Evolutionary conservation across 2,329 filamentous ascomycete species (phyloP), one percentile per base, ranked within the genome.

Genomic region (Dactylellina sp.): DNA sequence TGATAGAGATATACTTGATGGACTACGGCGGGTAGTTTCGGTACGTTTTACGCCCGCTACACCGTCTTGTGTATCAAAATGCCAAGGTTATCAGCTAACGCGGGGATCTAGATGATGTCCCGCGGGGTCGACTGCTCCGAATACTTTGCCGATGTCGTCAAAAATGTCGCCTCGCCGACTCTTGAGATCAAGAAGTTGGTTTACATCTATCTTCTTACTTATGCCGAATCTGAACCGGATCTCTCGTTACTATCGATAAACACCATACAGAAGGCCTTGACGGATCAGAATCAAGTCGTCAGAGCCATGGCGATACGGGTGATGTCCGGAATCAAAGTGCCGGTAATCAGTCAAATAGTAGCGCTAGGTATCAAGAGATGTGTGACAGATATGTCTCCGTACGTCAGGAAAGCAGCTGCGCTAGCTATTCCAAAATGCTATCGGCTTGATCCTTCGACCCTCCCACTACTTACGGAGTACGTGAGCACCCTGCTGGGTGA

Each of bases 61-160:
- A 40, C 4, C 16, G 9, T n/a, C 16, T 24, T 11, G 7, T n/a
- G 9, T 14, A 40, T 14, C 11, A 14, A 40, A 12, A 12, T 12
- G 12, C 20, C 12, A 18, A 3, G 12, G n/a, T 32, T 46, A 40
- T 44, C 18, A 18, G 44, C 9, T 4, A 12, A 24, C 4, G 14
- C 18, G 20, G 35, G 25, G 7, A n/a, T 47, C 59, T 61, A 97
- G 92, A 94, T 98, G 90, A 96, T 97, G 88, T 98, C 97, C 83
- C 89, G 89, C 77, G 89, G 91, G 78, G 91, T 96, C 81, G 90
- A 92, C 77, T 97, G 93, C 68, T 85, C 96, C 1, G 89, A 91
- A 20, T 96, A 94, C 85, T 99, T 99, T 85, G 96, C 94, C n/a
- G 91, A 93, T 22, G 91, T 99, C 63, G 92, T 99, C 81, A 99